These are phyloP conservation scores for Tolypocladium sp. DNA, from an alignment of 2,329 filamentous ascomycete genomes.

Conservation along the genomic window DNA sequence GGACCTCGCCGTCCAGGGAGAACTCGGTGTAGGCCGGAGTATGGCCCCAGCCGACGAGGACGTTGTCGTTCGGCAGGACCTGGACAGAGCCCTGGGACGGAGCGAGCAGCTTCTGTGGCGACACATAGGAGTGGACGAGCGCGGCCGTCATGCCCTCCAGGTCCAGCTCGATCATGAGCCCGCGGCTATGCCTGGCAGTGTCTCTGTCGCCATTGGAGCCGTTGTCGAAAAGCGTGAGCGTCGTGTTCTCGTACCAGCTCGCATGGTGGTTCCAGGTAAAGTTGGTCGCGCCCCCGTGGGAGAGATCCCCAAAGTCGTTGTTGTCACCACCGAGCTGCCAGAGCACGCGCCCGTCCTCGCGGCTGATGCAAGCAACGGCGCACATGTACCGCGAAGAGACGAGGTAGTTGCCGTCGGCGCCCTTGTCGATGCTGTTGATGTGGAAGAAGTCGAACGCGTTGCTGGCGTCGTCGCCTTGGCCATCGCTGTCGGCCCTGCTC, in stretches of 20 bases:
- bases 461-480: slow-evolving; percentile 12
- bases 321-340: slow-evolving; percentile 44
- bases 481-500: slow-evolving; percentile 7
- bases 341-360: slow-evolving; percentile 34
- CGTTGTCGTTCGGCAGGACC: slow-evolving; percentile 38
- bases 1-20: slow-evolving; percentile 32
- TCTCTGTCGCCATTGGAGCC: slow-evolving; percentile 8
- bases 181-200: slow-evolving; percentile 9
- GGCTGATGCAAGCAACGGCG: slow-evolving; percentile 36
- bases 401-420: slow-evolving; percentile 39
- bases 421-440: slow-evolving; percentile 47
- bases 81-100: slow-evolving; percentile 35
- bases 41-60: slow-evolving; percentile 48
- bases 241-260: slow-evolving; percentile 38
- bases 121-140: slow-evolving; percentile 21
- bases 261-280: slow-evolving; percentile 45
- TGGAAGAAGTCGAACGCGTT: slow-evolving; percentile 46
- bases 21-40: slow-evolving; percentile 38
- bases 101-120: slow-evolving; percentile 30
- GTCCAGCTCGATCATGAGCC: slow-evolving; percentile 16
- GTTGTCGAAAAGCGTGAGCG: slow-evolving; percentile 33
- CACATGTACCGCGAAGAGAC: slow-evolving; percentile 42
- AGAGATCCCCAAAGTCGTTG: slow-evolving; percentile 26
- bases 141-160: slow-evolving; percentile 10
- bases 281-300: slow-evolving; percentile 19